Percentiles rank a stretch among this genome's conserved stretches.
Conservation (phyloP, 441 rosid genomes). For the Geranium incanum region DNA sequence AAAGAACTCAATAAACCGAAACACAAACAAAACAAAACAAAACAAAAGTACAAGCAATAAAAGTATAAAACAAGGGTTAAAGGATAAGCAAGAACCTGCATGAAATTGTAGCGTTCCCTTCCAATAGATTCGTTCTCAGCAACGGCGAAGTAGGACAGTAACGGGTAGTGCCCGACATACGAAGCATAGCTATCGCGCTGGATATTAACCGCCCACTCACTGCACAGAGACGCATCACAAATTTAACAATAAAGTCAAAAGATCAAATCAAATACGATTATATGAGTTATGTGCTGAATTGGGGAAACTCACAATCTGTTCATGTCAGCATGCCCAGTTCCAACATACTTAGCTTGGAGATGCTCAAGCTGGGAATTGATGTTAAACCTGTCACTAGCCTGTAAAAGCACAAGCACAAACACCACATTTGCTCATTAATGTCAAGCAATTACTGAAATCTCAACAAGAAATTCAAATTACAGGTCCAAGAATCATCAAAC, state of each 20-base stretch:
- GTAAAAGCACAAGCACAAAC: conserved; percentile 14
- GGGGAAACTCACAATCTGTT: conserved; percentile 63
- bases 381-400: conserved; percentile 98
- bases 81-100: conserved; percentile 53
- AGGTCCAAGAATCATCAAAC: too few species aligned
- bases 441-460: not conserved
- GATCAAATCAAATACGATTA: not conserved
- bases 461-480: not conserved
- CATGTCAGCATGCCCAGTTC: conserved; percentile 87
- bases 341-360: conserved; percentile 93
- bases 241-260: not conserved
- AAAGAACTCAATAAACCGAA: too few species aligned
- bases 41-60: not conserved
- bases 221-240: conserved; percentile 18
- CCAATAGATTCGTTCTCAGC: conserved; percentile 94
- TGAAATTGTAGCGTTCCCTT: conserved; percentile 85
- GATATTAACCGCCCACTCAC: conserved; percentile 93
- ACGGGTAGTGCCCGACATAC: conserved; percentile 79
- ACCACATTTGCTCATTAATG: not conserved
- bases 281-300: not conserved
- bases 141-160: conserved; percentile 73
- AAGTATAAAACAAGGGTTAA: not conserved
- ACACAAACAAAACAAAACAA: not conserved
- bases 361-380: conserved; percentile 96
- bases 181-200: conserved; percentile 94